A percentile compares a stretch with the other conserved stretches of the same genome.
Conservation (phyloP, 2,329 filamentous ascomycete species). For the Hypoxylon sp. region DNA sequence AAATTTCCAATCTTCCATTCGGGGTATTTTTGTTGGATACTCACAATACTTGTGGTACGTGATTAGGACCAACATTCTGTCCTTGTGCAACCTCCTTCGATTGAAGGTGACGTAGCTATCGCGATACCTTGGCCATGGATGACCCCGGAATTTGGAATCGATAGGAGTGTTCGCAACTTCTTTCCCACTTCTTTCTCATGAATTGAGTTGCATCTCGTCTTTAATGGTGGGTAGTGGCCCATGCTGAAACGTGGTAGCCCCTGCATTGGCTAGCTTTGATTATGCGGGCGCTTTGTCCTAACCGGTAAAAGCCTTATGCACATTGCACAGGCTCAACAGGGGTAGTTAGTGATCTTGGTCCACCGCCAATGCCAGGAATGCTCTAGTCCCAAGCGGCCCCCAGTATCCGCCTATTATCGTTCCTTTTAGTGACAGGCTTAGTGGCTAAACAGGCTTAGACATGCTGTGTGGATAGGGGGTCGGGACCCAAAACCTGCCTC, state of each 20-base stretch:
- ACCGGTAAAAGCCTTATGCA: slow-evolving; percentile 39
- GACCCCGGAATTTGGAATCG: slow-evolving; percentile 36
- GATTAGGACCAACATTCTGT: neutral
- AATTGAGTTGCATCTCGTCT: slow-evolving; percentile 10
- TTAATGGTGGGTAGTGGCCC: slow-evolving; percentile 27
- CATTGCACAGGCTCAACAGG: slow-evolving; percentile 18
- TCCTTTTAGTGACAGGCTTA: slow-evolving; percentile 28
- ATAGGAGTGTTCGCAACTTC: slow-evolving; percentile 17
- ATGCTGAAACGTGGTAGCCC: slow-evolving; percentile 43
- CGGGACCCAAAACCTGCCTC: slow-evolving; percentile 22
- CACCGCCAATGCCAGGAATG: slow-evolving; percentile 27
- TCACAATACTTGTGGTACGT: neutral
- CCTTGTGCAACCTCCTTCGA: slow-evolving; percentile 14
- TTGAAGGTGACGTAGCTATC: slow-evolving; percentile 1
- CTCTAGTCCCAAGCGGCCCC: slow-evolving; percentile 16
- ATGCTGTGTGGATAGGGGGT: slow-evolving; percentile 22
- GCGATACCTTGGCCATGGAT: slow-evolving; percentile 8
- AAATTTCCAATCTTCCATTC: neutral
- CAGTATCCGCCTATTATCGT: slow-evolving; percentile 21
- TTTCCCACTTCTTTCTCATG: slow-evolving; percentile 15
- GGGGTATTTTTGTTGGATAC: neutral
- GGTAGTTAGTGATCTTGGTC: slow-evolving; percentile 22
- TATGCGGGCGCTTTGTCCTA: slow-evolving; percentile 38
- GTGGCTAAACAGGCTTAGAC: slow-evolving; percentile 38
- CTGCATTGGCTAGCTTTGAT: slow-evolving; percentile 40